Base-by-base conservation (phyloP, 73 alveolate species). In the Breviolum minutum region DNA sequence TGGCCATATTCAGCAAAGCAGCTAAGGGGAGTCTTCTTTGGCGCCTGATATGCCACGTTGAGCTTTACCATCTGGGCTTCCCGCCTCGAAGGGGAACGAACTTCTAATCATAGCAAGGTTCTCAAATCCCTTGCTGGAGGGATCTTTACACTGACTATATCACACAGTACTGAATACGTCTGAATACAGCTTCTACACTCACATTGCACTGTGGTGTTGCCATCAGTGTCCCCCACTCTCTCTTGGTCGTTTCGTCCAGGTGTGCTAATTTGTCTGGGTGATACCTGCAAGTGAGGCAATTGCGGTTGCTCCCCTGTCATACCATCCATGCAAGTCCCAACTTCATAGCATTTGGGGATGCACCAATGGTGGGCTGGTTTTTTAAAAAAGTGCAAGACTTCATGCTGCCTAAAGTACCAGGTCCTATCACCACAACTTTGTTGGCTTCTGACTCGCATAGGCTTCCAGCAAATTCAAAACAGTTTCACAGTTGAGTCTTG, bases 11-110 rank as follows among this genome's bases (percentile, higher is more conserved):
- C 30, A 19, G 16, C 24, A 12, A n/a, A 16, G 7, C 60, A 22
- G 87, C 54, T 30, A 22, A 22, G 54, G 54, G 54, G 54, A 3
- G 54, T 40, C 54, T 40, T 40, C 29, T 27, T 62, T 2, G 26
- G 9, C 63, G 76, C 96, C 96, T 90, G 96, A 19, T 90, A 90
- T 19, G 96, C 96, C 60, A 71, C 96, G 26, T 90, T 90, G 96
- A 90, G 96, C 96, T 60, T 90, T 76, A 90, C 96, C 96, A 90
- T 90, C 63, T 90, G 96, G 8, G 96, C 96, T 90, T 69, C 96
- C 63, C 96, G 96, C 96, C 96, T 90, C 66, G 60, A 10, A 20
- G 12, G 69, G 32, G 27, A 29, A 63, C 61, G 27, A 29, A 63
- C 61, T 10, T n/a, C 40, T 10, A 77, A 77, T 40, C 54, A 40